Evolutionary conservation across 768 basidiomycete genomes (phyloP), one percentile per base, ranked within the genome.

Genomic region (Paxillus involutus): DNA sequence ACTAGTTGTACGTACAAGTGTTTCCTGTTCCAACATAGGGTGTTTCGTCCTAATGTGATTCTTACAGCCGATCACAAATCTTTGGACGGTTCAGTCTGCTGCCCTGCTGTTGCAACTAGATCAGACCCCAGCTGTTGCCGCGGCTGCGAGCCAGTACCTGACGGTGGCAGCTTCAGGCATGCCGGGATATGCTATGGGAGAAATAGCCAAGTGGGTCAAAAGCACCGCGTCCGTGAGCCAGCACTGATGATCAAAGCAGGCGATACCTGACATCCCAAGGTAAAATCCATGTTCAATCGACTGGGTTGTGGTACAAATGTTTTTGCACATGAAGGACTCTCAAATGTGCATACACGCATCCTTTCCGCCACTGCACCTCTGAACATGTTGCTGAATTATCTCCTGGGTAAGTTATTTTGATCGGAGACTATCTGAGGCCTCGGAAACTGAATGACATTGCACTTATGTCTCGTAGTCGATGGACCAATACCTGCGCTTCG

Each of bases 101-200:
- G 46, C 55, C 4, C 62, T 81, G 33, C 61, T 83, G 1, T 64
- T 77, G 13, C 73, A 32, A 44, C 57, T 73, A 13, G 58, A 67
- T 11, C 71, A 71, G 68, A 70, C 75, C 10, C 67, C 69, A 4
- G 70, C 73, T 32, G 75, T 81, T 2, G 75, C 78, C 4, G 43
- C 45, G 2, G 62, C 64, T 3, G 79, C 80, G 6, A 68, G 69
- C 9, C 14, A 69, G 26, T 80, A 79, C 53, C 70, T 81, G 3
- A 64, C 60, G 36, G 66, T 71, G 56, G 60, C 75, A 8, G 69
- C 68, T 11, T 56, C 77, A 29, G 77, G 78, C 45, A 66, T 80
- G 35, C 80, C 77, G 3, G 78, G 78, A 19, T 80, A 80, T 59
- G 75, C 71, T 11, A 69, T 75, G 32, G 72, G 75, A 36, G 67